Evolutionary conservation across 257 asterid species (phyloP), one percentile per base, ranked within the genome.

Genomic region (Przewalskia tangutica): DNA sequence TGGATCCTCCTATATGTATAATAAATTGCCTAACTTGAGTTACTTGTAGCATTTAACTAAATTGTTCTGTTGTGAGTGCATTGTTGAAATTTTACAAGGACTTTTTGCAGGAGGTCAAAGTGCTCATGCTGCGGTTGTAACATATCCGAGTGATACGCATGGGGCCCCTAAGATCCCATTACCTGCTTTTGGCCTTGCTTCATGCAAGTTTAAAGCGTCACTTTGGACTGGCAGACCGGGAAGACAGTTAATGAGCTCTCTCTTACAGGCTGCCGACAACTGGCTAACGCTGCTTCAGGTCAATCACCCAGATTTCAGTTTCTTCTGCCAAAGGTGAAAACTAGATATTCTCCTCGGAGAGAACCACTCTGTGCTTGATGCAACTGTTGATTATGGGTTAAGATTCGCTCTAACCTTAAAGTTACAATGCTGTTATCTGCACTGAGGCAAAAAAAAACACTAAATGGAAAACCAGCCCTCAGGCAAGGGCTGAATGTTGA

Each of bases 281-380:
- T 88, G 93, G 97, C 88, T 93, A 6, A 85, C 85, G 18, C 80
- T 55, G 83, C 91, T 81, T 36, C 89, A 91, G 86, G 97, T 90
- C 84, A 85, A 88, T 83, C 99, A 94, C 84, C 99, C 98, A 13
- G 99, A 96, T 89, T 96, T 91, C 86, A 82, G 90, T 38, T 96
- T 96, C 93, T 96, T 96, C 89, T 83, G 83, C 84, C 92, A 96
- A 53, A 87, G 94, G 82, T 93, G 88, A 88, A 27, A 46, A 18
- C 17, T 50, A 54, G 78, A 80, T 77, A 56, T 62, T 34, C 73
- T 64, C 11, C 54, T 18, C 55, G 58, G 51, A 50, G 60, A 23
- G 44, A 64, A 84, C 66, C 11, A 5, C 59, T 12, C 44, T 7
- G 32, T 27, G 77, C 34, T 68, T 8, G 77, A 68, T 68, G 6